Percentiles rank a stretch among this genome's conserved stretches.
phyloP scores from a whole-genome alignment of 345 rosid species.

The Conringia planisiliqua region DNA sequence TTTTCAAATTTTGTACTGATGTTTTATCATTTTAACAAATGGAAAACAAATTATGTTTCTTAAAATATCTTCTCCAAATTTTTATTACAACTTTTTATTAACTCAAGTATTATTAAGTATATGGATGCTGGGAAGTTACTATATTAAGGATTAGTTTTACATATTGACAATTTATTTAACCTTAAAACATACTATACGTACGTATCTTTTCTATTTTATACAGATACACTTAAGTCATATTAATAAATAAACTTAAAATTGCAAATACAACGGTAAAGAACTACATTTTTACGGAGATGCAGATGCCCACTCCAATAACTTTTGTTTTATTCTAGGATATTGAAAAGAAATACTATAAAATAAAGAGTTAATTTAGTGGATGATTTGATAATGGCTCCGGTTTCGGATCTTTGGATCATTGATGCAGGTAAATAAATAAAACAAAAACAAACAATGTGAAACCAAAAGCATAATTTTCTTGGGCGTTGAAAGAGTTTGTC shows the following conservation, averaged over 20 bases:
- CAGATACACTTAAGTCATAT: neutral
- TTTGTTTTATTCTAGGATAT: constrained; percentile 4
- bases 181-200: too few species aligned
- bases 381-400: constrained; percentile 25
- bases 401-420: constrained; percentile 16
- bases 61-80: neutral
- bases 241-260: too few species aligned
- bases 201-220: neutral
- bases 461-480: constrained; percentile 28
- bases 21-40: neutral
- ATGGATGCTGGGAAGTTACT: too few species aligned
- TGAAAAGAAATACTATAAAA: neutral
- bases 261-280: neutral
- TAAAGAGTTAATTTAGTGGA: constrained; percentile 2
- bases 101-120: too few species aligned
- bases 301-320: constrained; percentile 19
- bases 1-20: neutral
- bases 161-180: too few species aligned
- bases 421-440: neutral
- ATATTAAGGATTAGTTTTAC: too few species aligned
- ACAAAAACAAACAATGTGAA: constrained; percentile 19
- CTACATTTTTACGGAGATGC: neutral
- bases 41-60: neutral
- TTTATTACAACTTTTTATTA: too few species aligned
- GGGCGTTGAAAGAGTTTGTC: constrained; percentile 33